A percentile compares a stretch with the other conserved stretches of the same genome.
phyloP scores from a whole-genome alignment of 1,139 yeast genomes.

The Yamadazyma atmosphaerica region DNA sequence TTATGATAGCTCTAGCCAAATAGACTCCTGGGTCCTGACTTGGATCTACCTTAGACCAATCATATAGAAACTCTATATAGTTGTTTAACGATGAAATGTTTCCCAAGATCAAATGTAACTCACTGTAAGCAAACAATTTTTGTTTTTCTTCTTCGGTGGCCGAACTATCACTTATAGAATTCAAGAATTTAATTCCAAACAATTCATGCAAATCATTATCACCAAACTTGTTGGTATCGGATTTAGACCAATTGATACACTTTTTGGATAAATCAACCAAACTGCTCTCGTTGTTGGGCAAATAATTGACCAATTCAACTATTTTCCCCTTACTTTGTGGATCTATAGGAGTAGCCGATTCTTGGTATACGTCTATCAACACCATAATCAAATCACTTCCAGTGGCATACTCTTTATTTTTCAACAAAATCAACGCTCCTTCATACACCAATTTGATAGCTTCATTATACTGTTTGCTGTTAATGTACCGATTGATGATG shows the following conservation, averaged over 20 bases:
- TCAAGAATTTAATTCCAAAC: constrained; percentile 65
- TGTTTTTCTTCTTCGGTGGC: constrained; percentile 27
- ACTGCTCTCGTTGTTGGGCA: constrained; percentile 68
- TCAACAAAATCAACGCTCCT: constrained; percentile 66
- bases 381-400: constrained; percentile 78
- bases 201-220: constrained; percentile 75
- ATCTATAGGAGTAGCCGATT: constrained; percentile 40
- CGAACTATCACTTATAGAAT: constrained; percentile 25
- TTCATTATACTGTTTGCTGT: constrained; percentile 61
- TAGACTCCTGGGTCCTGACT: constrained; percentile 50
- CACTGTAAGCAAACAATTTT: constrained; percentile 43
- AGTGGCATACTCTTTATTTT: constrained; percentile 73
- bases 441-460: constrained; percentile 74
- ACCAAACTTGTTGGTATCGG: constrained; percentile 53
- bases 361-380: constrained; percentile 65
- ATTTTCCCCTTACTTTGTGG: constrained; percentile 33
- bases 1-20: constrained; percentile 63
- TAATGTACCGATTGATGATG: constrained; percentile 79
- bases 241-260: constrained; percentile 63
- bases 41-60: constrained; percentile 50
- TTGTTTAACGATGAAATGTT: constrained; percentile 56
- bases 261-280: constrained; percentile 66
- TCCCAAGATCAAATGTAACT: constrained; percentile 67
- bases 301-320: constrained; percentile 32
- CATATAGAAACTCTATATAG: constrained; percentile 55